Percentiles rank a stretch among this genome's conserved stretches.
Evolutionary conservation across 2,329 filamentous ascomycete genomes (phyloP).

Genomic region (Colletotrichum ledebouriae): DNA sequence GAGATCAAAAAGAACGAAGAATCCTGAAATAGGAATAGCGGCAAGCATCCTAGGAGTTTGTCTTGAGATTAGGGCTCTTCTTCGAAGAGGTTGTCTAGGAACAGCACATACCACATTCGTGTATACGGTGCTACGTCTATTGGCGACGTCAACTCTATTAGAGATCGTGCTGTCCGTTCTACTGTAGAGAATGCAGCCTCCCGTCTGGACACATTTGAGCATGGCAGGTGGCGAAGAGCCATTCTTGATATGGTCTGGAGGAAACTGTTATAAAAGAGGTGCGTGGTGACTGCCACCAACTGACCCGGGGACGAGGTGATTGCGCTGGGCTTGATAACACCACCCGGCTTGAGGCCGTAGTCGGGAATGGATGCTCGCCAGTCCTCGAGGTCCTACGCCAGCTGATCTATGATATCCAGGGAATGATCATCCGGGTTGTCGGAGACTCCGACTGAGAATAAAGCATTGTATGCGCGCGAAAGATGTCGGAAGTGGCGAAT

Average conservation of each 20-base stretch:
- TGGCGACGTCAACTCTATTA: conserved; percentile 48
- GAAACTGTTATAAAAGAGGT: conserved; percentile 50
- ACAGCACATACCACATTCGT: conserved; percentile 46
- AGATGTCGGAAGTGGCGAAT: too few species aligned
- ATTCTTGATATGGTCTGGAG: conserved; percentile 48
- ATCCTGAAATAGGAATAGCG: conserved; percentile 52
- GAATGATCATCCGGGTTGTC: too few species aligned
- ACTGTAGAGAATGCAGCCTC: conserved; percentile 42
- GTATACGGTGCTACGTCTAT: conserved; percentile 50
- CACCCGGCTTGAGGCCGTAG: conserved; percentile 42
- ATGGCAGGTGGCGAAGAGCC: conserved; percentile 43
- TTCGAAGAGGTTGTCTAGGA: neutral
- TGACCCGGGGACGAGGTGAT: conserved; percentile 28
- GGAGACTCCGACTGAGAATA: too few species aligned
- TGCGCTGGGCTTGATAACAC: conserved; percentile 30
- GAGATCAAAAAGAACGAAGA: conserved; percentile 58
- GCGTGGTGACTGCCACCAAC: conserved; percentile 41
- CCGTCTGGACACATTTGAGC: conserved; percentile 34
- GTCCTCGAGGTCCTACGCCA: too few species aligned
- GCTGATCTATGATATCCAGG: too few species aligned
- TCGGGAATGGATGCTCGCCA: conserved; percentile 45
- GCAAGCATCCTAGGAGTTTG: conserved; percentile 46
- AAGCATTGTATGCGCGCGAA: too few species aligned
- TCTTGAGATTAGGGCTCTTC: neutral
- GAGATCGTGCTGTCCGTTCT: conserved; percentile 45